Evolutionary conservation across 2,329 filamentous ascomycete species (phyloP).

Genomic region (Fusarium sp.): DNA sequence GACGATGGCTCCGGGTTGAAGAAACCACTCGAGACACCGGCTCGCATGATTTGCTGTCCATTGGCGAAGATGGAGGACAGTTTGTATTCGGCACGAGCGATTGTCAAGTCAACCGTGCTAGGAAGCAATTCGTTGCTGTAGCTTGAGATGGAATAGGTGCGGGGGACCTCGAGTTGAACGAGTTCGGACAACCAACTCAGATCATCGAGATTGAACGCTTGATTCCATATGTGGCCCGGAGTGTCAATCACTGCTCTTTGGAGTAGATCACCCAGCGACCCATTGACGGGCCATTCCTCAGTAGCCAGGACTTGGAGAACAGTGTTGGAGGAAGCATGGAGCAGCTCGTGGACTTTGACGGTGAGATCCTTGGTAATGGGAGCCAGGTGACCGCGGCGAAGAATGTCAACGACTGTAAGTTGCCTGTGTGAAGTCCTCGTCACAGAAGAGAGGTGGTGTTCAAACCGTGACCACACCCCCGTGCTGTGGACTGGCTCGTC

Average conservation of each 20-base stretch:
- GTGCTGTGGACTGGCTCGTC: conserved; percentile 57
- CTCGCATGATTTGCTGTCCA: conserved; percentile 50
- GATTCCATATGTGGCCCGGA: conserved; percentile 62
- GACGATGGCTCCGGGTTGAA: conserved; percentile 59
- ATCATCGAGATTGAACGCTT: conserved; percentile 60
- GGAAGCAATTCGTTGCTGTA: conserved; percentile 64
- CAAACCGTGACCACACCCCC: conserved; percentile 61
- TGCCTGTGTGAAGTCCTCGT: conserved; percentile 44
- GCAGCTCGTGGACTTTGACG: conserved; percentile 61
- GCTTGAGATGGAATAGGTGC: conserved; percentile 67
- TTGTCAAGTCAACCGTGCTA: conserved; percentile 63
- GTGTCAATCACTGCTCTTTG: conserved; percentile 63
- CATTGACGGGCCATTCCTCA: conserved; percentile 64
- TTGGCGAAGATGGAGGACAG: conserved; percentile 58
- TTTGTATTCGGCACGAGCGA: conserved; percentile 65
- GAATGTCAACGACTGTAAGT: conserved; percentile 62
- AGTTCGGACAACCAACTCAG: conserved; percentile 62
- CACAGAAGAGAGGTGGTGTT: conserved; percentile 59
- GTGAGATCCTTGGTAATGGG: conserved; percentile 65
- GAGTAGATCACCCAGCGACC: conserved; percentile 63
- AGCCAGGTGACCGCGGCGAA: conserved; percentile 64
- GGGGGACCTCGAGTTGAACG: conserved; percentile 62
- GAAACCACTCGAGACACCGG: conserved; percentile 66
- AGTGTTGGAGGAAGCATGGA: conserved; percentile 63
- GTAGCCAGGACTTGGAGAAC: conserved; percentile 63